These are phyloP conservation scores for Polytolypa hystricis DNA, from an alignment of 2,329 filamentous ascomycete genomes.

Conservation along the genomic window DNA sequence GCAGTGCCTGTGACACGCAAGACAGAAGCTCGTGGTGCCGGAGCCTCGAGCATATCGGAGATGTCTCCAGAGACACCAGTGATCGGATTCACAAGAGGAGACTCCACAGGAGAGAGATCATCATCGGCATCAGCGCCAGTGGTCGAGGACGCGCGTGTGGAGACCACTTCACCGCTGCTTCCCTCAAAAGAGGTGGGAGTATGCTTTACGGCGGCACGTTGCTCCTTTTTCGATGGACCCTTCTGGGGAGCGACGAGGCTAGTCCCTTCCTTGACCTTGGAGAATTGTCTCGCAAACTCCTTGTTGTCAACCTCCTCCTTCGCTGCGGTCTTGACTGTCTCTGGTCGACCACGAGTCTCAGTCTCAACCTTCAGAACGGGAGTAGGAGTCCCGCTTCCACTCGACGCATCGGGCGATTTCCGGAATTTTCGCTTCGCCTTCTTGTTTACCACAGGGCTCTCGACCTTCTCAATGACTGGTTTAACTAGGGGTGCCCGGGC, in stretches of 20 bases:
- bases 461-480: conserved; percentile 24
- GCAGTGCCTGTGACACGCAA: conserved; percentile 63
- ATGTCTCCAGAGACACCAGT: conserved; percentile 50
- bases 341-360: conserved; percentile 7
- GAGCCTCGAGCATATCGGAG: conserved; percentile 81
- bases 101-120: conserved; percentile 60
- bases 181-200: conserved; percentile 43
- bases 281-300: conserved; percentile 66
- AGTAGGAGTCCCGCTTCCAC: conserved; percentile 16
- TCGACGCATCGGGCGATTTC: conserved; percentile 20
- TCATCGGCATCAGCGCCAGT: conserved; percentile 69
- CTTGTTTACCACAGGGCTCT: conserved; percentile 23
- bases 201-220: conserved; percentile 41
- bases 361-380: conserved; percentile 18
- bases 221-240: conserved; percentile 51
- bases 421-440: conserved; percentile 33
- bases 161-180: conserved; percentile 34
- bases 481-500: conserved; percentile 18
- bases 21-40: conserved; percentile 56
- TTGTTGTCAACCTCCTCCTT: conserved; percentile 57
- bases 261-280: conserved; percentile 59
- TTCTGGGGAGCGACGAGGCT: conserved; percentile 36
- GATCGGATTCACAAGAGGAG: conserved; percentile 45
- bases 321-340: conserved; percentile 24
- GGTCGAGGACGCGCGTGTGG: conserved; percentile 56